Conservation (phyloP, 73 alveolate genomes). For the Diophrys sp. region DNA sequence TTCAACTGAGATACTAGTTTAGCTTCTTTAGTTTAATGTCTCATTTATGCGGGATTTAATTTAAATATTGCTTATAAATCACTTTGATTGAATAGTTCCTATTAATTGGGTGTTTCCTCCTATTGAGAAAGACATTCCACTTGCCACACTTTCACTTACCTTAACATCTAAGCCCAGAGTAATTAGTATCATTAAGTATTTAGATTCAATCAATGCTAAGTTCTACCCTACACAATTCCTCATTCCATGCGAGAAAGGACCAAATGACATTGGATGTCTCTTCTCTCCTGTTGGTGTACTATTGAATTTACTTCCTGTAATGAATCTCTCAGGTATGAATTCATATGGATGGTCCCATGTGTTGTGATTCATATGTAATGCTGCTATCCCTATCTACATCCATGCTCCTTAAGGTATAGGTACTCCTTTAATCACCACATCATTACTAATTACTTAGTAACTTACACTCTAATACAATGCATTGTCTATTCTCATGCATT, state of each 20-base stretch:
- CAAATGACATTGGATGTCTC: not conserved
- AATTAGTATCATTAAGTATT: not conserved
- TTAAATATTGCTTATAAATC: too few relatives aligned
- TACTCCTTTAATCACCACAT: conserved; percentile 4
- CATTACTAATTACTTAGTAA: not conserved
- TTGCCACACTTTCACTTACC: too few relatives aligned
- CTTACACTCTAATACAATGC: not conserved
- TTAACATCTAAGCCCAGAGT: too few relatives aligned
- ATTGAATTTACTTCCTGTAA: not conserved
- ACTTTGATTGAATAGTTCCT: too few relatives aligned
- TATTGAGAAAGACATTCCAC: too few relatives aligned
- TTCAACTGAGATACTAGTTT: too few relatives aligned
- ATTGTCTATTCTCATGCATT: conserved; percentile 15
- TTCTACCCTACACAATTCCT: conserved; percentile 5
- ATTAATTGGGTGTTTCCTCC: too few relatives aligned
- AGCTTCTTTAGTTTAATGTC: too few relatives aligned
- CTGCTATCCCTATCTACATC: not conserved
- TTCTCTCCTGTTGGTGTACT: not conserved
- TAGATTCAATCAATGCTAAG: conserved; percentile 5
- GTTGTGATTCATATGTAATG: not conserved
- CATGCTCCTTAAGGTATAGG: conserved; percentile 8
- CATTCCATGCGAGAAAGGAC: conserved; percentile 1
- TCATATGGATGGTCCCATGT: conserved; percentile 8
- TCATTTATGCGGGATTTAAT: too few relatives aligned
- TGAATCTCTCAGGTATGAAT: conserved; percentile 10